Base-by-base conservation (phyloP, 148 eudicot species). In the Camellia japonica region DNA sequence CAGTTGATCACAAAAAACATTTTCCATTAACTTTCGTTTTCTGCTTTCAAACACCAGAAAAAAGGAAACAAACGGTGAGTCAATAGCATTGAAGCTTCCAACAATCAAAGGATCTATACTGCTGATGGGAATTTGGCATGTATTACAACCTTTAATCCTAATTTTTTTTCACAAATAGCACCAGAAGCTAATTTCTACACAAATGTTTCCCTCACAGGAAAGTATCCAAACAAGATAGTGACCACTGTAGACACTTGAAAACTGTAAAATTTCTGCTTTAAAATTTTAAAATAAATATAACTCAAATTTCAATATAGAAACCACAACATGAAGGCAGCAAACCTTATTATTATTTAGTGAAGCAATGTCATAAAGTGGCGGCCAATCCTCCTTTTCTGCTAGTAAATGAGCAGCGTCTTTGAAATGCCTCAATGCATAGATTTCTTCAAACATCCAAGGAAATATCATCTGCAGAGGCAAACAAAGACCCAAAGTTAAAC, bases 381-480 rank as follows among this genome's bases (percentile, higher is more conserved):
- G 91, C 99, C 99, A 96, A 75, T 96, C 97, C 23, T 90, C 78
- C 83, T 92, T 91, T 85, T 91, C 88, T 16, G 99, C 90, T 80
- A 96, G 80, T 56, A 92, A 67, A 60, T 90, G 67, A 43, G 93
- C 98, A 64, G 84, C 98, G 15, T 92, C 97, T 85, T 90, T 94
- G 73, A 88, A 90, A 83, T 81, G 89, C 85, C 80, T 91, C 79
- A 96, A 83, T 62, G 90, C 93, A 58, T 86, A 83, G 71, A 93
- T 86, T 82, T 96, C 99, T 30, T 96, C 98, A 43, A 90, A 96
- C 89, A 96, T 87, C 99, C 99, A 96, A 13, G 99, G 99, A 77
- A 92, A 96, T 81, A 92, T 73, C 99, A 96, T 93, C 99, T 96
- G 90, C 65, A 63, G 64, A 78, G 63, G 3, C 30, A 38, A 82